Evolutionary conservation across 1,139 yeast species (phyloP), one percentile per base, ranked within the genome.

Genomic region (Candida sojae): DNA sequence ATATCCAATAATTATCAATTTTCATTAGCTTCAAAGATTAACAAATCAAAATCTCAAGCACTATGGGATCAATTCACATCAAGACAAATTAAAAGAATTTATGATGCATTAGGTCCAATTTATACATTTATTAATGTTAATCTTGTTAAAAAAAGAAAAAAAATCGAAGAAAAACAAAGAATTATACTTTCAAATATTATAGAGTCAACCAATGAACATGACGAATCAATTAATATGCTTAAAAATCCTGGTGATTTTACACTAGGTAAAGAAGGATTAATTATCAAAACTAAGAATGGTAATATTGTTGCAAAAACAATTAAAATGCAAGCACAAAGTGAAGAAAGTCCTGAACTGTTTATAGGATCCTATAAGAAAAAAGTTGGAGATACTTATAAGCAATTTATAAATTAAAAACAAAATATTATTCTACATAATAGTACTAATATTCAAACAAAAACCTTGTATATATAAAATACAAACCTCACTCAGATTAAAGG

Each of bases 11-110:
- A 71, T 0, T 70, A 74, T 49, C 57, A 64, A 3, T 75, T 63
- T 46, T 81, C 89, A 0, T 70, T 79, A 49, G 95, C 96, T 0
- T 66, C 79, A 2, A 86, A 84, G 57, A 72, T 85, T 12, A 59
- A 63, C 1, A 66, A 79, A 0, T 49, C 62, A 2, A 74, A 71
- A 61, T 61, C 68, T 13, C 70, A 71, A 43, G 68, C 85, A 1
- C 42, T 67, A 5, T 85, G 93, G 86, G 34, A 54, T 0, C 43
- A 41, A 4, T 61, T 64, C 44, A 54, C 75, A 1, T 60, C 83
- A 0, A 55, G 64, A 1, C 64, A 71, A 6, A 67, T 88, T 1
- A 56, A 74, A 30, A 68, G 83, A 31, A 64, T 75, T 45, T 62
- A 66, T 43, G 79, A 79, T 52, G 84, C 87, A 0, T 62, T 88